A percentile compares a stretch with the other conserved stretches of the same genome.
These are phyloP conservation scores for Eucommia ulmoides DNA, from an alignment of 257 asterid genomes.

Conservation along the genomic window DNA sequence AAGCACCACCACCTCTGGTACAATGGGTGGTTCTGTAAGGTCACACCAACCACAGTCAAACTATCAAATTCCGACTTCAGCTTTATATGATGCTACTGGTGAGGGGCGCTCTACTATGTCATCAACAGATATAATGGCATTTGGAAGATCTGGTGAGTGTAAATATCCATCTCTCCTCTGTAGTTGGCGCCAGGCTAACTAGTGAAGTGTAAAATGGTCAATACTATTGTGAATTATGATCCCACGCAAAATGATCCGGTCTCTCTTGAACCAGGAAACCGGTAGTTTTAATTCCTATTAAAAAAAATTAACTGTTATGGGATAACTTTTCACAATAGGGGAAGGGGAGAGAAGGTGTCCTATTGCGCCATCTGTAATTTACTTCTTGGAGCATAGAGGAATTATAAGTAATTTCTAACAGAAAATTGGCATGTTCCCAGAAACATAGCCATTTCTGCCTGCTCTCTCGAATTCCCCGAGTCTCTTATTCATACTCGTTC, in stretches of 20 bases:
- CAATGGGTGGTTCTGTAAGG: slow-evolving; percentile 32
- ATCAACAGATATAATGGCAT: slow-evolving; percentile 22
- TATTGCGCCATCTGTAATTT: no score
- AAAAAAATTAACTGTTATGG: not conserved
- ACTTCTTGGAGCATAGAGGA: no score
- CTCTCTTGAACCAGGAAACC: no score
- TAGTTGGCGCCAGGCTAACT: not conserved
- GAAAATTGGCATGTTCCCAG: no score
- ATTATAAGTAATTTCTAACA: no score
- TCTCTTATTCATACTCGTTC: no score
- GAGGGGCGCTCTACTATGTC: not conserved
- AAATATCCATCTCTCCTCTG: not conserved
- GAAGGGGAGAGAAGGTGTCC: no score
- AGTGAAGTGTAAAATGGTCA: not conserved
- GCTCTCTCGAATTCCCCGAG: no score
- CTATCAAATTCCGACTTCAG: slow-evolving; percentile 65
- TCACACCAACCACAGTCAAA: slow-evolving; percentile 32
- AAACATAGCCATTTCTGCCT: no score
- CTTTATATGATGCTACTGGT: slow-evolving; percentile 49
- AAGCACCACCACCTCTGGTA: slow-evolving; percentile 19
- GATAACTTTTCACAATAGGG: not conserved
- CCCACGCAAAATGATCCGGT: no score
- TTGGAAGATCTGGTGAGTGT: slow-evolving; percentile 36
- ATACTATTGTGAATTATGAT: not conserved
- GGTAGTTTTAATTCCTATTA: no score